These are phyloP conservation scores for Aspergillus puulaauensis DNA, from an alignment of 2,329 filamentous ascomycete species.

Conservation along the genomic window DNA sequence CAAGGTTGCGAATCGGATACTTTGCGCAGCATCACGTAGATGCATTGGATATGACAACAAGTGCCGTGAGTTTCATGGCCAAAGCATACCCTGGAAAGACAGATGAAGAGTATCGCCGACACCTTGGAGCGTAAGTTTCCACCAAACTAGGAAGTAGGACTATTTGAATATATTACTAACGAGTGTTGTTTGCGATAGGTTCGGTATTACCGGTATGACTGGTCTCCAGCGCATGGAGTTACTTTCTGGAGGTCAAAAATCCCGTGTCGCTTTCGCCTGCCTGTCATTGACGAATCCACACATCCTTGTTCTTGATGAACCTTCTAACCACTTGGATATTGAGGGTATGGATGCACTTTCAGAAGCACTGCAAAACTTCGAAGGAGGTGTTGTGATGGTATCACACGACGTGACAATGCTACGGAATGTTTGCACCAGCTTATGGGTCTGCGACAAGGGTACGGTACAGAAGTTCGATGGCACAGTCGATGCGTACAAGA, in stretches of 20 bases:
- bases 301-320: conserved; percentile 96
- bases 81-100: conserved; percentile 85
- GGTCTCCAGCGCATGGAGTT: conserved; percentile 94
- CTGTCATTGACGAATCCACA: conserved; percentile 90
- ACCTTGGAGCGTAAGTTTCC: conserved; percentile 78
- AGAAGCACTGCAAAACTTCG: conserved; percentile 77
- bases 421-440: conserved; percentile 87
- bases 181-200: conserved; percentile 33
- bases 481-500: conserved; percentile 96
- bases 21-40: conserved; percentile 99
- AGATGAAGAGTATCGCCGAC: conserved; percentile 94
- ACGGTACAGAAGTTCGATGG: conserved; percentile 95
- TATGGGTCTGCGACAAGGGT: conserved; percentile 96
- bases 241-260: conserved; percentile 96
- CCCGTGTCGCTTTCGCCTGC: conserved; percentile 96
- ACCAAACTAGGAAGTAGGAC: neutral
- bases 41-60: conserved; percentile 83
- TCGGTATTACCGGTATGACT: conserved; percentile 85
- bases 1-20: conserved; percentile 87
- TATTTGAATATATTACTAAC: conserved; percentile 1
- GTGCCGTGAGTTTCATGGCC: conserved; percentile 94
- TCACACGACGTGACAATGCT: conserved; percentile 99
- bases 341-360: conserved; percentile 97
- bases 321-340: conserved; percentile 97
- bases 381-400: conserved; percentile 96